Conservation (phyloP, 352 stramenopile genomes). For the Stephanocyclus meneghinianus region DNA sequence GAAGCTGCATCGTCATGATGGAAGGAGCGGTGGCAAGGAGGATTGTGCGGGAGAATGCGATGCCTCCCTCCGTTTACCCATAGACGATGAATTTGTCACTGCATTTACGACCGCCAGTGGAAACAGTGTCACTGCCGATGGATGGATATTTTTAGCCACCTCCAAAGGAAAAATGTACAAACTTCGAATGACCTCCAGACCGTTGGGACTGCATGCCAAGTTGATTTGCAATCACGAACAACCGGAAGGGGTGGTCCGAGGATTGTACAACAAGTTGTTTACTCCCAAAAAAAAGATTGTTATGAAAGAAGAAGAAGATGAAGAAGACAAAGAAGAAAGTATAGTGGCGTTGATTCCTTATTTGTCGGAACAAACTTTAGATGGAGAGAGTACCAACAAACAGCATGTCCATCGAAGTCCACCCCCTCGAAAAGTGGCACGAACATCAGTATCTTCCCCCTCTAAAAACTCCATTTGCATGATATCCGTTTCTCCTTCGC, state of each 20-base stretch:
- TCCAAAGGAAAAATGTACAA: conserved; percentile 35
- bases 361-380: not conserved
- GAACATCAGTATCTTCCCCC: conserved; percentile 14
- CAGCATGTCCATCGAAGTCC: not conserved
- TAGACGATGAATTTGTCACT: conserved; percentile 3
- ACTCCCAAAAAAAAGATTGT: conserved; percentile 32
- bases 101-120: not conserved
- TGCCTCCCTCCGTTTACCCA: conserved; percentile 3
- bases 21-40: not conserved
- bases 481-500: conserved; percentile 23
- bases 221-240: conserved; percentile 4
- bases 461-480: not conserved
- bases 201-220: conserved; percentile 39
- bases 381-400: no score
- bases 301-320: not conserved
- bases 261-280: conserved; percentile 40
- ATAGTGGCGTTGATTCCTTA: conserved; percentile 32
- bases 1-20: not conserved
- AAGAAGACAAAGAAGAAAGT: conserved; percentile 14
- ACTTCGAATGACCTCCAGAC: conserved; percentile 31
- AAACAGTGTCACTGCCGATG: not conserved
- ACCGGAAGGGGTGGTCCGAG: conserved; percentile 20
- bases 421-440: conserved; percentile 21
- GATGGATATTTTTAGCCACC: conserved; percentile 33
- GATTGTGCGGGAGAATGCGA: conserved; percentile 8